Percentiles rank a stretch among this genome's conserved stretches.
phyloP scores from a whole-genome alignment of 805 yeast genomes.

The Diddensiella caesifluorescens region DNA sequence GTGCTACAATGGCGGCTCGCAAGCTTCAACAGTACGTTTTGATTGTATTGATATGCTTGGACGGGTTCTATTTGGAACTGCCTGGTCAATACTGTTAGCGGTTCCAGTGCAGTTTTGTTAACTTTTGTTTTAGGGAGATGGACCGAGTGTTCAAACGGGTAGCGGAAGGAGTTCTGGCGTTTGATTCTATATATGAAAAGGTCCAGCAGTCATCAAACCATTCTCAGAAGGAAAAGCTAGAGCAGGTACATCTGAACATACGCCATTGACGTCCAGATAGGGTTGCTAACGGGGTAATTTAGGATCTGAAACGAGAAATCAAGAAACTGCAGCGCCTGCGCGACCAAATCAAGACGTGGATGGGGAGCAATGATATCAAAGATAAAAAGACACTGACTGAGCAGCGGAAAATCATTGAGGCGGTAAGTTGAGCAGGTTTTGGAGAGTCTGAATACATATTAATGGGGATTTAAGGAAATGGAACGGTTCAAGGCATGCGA shows the following conservation, averaged over 20 bases:
- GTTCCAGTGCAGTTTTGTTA: background rate
- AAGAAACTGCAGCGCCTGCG: constrained; percentile 89
- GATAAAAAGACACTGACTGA: constrained; percentile 79
- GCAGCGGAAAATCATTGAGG: constrained; percentile 57
- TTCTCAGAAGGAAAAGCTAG: constrained; percentile 90
- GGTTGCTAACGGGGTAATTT: constrained; percentile 7
- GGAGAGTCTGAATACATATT: background rate
- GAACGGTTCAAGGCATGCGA: constrained; percentile 94
- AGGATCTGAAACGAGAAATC: constrained; percentile 86
- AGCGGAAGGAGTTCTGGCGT: constrained; percentile 80
- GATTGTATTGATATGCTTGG: background rate
- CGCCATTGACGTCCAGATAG: background rate
- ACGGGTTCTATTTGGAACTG: background rate
- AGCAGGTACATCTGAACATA: constrained; percentile 29
- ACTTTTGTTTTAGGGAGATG: constrained; percentile 48
- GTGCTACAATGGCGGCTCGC: constrained; percentile 41
- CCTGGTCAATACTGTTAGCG: background rate
- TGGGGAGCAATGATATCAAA: constrained; percentile 84
- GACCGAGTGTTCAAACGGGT: constrained; percentile 91
- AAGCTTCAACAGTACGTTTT: constrained; percentile 45
- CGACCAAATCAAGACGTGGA: constrained; percentile 94
- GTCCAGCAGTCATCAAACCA: constrained; percentile 73
- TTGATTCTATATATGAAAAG: constrained; percentile 82
- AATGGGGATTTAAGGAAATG: constrained; percentile 47
- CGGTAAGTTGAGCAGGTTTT: constrained; percentile 20